A percentile compares a stretch with the other conserved stretches of the same genome.
These are phyloP conservation scores for Uncinocarpus reesii DNA, from an alignment of 2,329 filamentous ascomycete genomes.

Conservation along the genomic window DNA sequence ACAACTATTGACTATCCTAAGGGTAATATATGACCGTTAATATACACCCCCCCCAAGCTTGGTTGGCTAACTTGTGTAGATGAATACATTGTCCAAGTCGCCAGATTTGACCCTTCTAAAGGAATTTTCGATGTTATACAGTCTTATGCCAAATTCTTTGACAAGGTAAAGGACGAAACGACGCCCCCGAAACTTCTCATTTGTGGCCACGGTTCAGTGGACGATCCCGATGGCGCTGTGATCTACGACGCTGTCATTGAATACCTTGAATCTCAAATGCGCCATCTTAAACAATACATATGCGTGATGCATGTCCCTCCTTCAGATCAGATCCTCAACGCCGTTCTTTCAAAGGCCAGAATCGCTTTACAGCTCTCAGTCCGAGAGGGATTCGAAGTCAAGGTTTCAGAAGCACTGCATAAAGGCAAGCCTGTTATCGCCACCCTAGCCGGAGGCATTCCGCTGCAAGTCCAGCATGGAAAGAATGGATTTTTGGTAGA, in stretches of 20 bases:
- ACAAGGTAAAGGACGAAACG: slow-evolving; percentile 45
- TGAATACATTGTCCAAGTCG: slow-evolving; percentile 69
- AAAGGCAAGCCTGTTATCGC: slow-evolving; percentile 70
- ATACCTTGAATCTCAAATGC: slow-evolving; percentile 54
- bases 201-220: slow-evolving; percentile 67
- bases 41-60: slow-evolving; percentile 27
- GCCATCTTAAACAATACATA: slow-evolving; percentile 53
- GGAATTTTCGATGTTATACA: slow-evolving; percentile 69
- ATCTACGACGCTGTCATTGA: slow-evolving; percentile 63
- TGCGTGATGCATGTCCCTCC: slow-evolving; percentile 67
- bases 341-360: slow-evolving; percentile 59
- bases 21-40: slow-evolving; percentile 43
- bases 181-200: slow-evolving; percentile 61
- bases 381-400: slow-evolving; percentile 75
- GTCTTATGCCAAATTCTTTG: slow-evolving; percentile 61
- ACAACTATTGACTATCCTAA: slow-evolving; percentile 32
- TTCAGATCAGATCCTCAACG: slow-evolving; percentile 70
- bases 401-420: slow-evolving; percentile 73
- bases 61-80: slow-evolving; percentile 29
- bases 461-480: slow-evolving; percentile 61
- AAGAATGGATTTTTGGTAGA: slow-evolving; percentile 66
- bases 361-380: slow-evolving; percentile 71
- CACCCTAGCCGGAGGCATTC: slow-evolving; percentile 66
- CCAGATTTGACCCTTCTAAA: slow-evolving; percentile 74
- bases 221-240: slow-evolving; percentile 64